Evolutionary conservation across 495 filamentous ascomycete genomes (phyloP).

Genomic region (Podospora conica): DNA sequence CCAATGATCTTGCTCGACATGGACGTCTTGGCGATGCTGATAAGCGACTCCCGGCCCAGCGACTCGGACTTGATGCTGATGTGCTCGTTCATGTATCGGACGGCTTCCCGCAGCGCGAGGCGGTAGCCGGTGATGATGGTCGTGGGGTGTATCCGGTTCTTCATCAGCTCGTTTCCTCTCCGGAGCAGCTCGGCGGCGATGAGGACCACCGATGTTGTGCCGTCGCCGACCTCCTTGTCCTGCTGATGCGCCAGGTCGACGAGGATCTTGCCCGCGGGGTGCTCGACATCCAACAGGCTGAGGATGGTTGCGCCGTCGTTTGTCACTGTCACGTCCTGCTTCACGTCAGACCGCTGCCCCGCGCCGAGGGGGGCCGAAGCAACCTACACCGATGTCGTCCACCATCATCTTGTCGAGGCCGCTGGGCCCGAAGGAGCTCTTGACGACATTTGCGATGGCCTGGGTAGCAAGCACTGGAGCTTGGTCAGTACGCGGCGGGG

Average conservation of each 20-base stretch:
- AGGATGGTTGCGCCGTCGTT: conserved; percentile 98
- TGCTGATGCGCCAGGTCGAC: conserved; percentile 97
- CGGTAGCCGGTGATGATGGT: conserved; percentile 99
- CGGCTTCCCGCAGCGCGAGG: conserved; percentile 88
- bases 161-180: conserved; percentile 95
- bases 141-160: conserved; percentile 98
- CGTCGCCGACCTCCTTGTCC: conserved; percentile 97
- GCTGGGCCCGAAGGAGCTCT: conserved; percentile 95
- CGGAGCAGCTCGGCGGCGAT: conserved; percentile 94
- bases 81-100: conserved; percentile 98
- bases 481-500: conserved; percentile 22
- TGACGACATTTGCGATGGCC: conserved; percentile 97
- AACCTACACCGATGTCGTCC: conserved; percentile 88
- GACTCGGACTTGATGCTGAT: conserved; percentile 90
- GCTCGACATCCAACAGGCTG: conserved; percentile 88
- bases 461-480: conserved; percentile 81
- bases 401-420: conserved; percentile 99
- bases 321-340: conserved; percentile 93
- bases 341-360: conserved; percentile 17
- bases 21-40: conserved; percentile 96
- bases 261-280: conserved; percentile 96
- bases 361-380: conserved; percentile 10
- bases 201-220: conserved; percentile 94
- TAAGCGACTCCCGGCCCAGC: conserved; percentile 77
- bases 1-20: conserved; percentile 99